These are phyloP conservation scores for Capronia epimyces DNA, from an alignment of 2,329 filamentous ascomycete species.

Conservation along the genomic window DNA sequence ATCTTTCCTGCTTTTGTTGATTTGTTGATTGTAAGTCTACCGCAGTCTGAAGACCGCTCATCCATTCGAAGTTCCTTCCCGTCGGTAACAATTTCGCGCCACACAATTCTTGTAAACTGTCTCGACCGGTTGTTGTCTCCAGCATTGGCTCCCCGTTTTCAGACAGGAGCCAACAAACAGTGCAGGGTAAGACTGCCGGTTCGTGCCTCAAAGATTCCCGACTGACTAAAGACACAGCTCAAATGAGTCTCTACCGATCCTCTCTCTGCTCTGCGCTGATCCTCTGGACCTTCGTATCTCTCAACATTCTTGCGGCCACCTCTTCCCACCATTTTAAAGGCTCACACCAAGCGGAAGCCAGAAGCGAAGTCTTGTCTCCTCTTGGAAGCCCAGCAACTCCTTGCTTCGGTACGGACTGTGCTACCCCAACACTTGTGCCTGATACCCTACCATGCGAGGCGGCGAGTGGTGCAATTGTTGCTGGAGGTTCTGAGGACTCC, in stretches of 20 bases:
- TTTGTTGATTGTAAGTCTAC: too few species aligned
- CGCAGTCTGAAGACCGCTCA: too few species aligned
- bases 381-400: constrained; percentile 6
- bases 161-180: not conserved
- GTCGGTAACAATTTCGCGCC: too few species aligned
- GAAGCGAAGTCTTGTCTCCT: constrained; percentile 1
- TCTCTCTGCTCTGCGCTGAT: constrained; percentile 21
- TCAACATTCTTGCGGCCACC: too few species aligned
- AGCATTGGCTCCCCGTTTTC: too few species aligned
- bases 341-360: too few species aligned
- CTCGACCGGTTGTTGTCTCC: not conserved
- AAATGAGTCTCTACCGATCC: constrained; percentile 11
- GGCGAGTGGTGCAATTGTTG: constrained; percentile 26
- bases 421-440: constrained; percentile 2
- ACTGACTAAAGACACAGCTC: constrained; percentile 1
- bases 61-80: too few species aligned
- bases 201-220: not conserved
- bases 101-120: too few species aligned
- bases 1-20: too few species aligned
- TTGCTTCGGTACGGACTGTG: constrained; percentile 8
- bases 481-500: constrained; percentile 7
- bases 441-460: constrained; percentile 21
- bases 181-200: not conserved
- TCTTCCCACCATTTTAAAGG: too few species aligned
- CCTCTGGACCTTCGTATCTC: constrained; percentile 7